Evolutionary conservation across 257 asterid species (phyloP).

Genomic region (Nicotiana attenuata): DNA sequence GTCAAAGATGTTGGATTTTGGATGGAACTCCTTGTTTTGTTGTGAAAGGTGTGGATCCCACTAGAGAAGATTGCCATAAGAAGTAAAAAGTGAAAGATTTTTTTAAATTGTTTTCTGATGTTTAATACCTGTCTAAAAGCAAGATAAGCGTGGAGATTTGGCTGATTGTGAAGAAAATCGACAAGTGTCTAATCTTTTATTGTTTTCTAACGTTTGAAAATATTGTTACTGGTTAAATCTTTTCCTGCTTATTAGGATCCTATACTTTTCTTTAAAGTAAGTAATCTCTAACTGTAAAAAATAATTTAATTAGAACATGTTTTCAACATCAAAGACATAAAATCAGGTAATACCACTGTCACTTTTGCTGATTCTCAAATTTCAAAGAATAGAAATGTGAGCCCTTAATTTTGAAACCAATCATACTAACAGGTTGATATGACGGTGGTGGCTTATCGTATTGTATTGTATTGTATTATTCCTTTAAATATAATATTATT

Average conservation of each 20-base stretch:
- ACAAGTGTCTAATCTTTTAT: not conserved
- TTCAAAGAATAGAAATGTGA: not conserved
- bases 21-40: slow-evolving; percentile 7
- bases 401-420: too few relatives aligned
- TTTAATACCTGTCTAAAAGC: slow-evolving; percentile 9
- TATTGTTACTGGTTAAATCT: not conserved
- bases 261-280: not conserved
- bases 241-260: not conserved
- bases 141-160: slow-evolving; percentile 11
- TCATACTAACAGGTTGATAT: too few relatives aligned
- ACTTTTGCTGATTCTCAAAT: not conserved
- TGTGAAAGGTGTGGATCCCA: slow-evolving; percentile 13
- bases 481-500: too few relatives aligned
- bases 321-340: not conserved
- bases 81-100: not conserved
- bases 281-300: not conserved
- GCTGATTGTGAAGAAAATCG: slow-evolving; percentile 5
- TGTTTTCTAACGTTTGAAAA: not conserved
- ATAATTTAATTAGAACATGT: not conserved
- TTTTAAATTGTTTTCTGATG: not conserved
- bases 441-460: too few relatives aligned
- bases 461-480: too few relatives aligned
- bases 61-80: slow-evolving; percentile 1
- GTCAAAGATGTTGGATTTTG: not conserved
- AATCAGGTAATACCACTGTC: not conserved